A percentile compares a stretch with the other conserved stretches of the same genome.
Evolutionary conservation across 805 yeast genomes (phyloP).

Genomic region (Candida gorgasii): DNA sequence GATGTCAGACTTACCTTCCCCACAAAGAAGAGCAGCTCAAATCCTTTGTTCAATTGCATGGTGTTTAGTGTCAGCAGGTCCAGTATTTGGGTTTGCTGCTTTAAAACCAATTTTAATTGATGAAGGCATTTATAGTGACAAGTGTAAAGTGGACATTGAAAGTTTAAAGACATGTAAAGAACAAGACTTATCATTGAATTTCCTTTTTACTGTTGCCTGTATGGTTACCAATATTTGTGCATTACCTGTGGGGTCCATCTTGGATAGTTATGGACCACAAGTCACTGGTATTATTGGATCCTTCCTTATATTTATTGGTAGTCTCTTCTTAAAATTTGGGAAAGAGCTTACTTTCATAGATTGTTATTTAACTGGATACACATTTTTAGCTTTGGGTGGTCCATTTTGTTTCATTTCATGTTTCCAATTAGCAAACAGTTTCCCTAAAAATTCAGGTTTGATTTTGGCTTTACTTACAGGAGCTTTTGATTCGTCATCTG

Average conservation of each 20-base stretch:
- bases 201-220: conserved; percentile 83
- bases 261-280: conserved; percentile 81
- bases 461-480: conserved; percentile 84
- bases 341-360: conserved; percentile 42
- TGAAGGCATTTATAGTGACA: conserved; percentile 72
- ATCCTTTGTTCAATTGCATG: conserved; percentile 73
- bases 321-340: conserved; percentile 48
- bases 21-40: conserved; percentile 46
- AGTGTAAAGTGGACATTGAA: conserved; percentile 44
- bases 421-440: conserved; percentile 83
- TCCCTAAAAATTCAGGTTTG: conserved; percentile 80
- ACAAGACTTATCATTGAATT: conserved; percentile 83
- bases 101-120: conserved; percentile 76
- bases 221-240: conserved; percentile 84
- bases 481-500: conserved; percentile 93
- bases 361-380: conserved; percentile 72
- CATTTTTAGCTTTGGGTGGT: conserved; percentile 82
- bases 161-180: conserved; percentile 47
- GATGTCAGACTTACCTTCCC: conserved; percentile 13
- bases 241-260: conserved; percentile 73
- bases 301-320: conserved; percentile 54
- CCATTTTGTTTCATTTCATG: conserved; percentile 91
- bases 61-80: conserved; percentile 93
- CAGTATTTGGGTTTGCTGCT: conserved; percentile 95
- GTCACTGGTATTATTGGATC: conserved; percentile 78